Evolutionary conservation across 805 yeast genomes (phyloP).

Genomic region (Lipomyces oligophaga): DNA sequence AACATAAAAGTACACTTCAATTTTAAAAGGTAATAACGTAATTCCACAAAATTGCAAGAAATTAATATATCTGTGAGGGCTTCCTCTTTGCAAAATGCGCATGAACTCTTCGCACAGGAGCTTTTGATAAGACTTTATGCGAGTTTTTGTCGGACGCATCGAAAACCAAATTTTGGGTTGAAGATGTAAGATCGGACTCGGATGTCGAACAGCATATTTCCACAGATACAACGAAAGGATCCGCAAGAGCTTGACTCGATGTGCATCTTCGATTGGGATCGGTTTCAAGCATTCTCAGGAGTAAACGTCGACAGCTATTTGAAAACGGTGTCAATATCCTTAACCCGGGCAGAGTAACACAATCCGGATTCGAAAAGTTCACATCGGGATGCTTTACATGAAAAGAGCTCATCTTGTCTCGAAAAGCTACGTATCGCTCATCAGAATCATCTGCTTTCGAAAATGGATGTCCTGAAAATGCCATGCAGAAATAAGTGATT

Average conservation of each 20-base stretch:
- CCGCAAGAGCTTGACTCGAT: slow-evolving; percentile 67
- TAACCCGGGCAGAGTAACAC: slow-evolving; percentile 17
- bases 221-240: slow-evolving; percentile 59
- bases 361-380: slow-evolving; percentile 15
- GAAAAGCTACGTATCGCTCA: slow-evolving; percentile 27
- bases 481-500: slow-evolving; percentile 86
- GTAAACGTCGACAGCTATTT: slow-evolving; percentile 41
- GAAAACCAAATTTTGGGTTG: background rate
- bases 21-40: background rate
- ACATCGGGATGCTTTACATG: slow-evolving; percentile 22
- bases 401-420: slow-evolving; percentile 12
- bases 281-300: slow-evolving; percentile 74
- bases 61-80: background rate
- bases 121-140: slow-evolving; percentile 3
- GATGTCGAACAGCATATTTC: slow-evolving; percentile 29
- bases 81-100: slow-evolving; percentile 17
- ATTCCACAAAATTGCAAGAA: background rate
- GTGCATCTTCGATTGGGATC: slow-evolving; percentile 76
- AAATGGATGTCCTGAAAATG: slow-evolving; percentile 36
- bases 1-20: too few relatives aligned
- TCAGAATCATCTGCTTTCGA: slow-evolving; percentile 34
- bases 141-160: slow-evolving; percentile 19
- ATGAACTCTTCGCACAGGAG: slow-evolving; percentile 21
- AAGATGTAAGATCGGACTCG: slow-evolving; percentile 1
- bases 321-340: slow-evolving; percentile 22